phyloP scores from a whole-genome alignment of 106 monocot species.

The Vanilla planifolia region DNA sequence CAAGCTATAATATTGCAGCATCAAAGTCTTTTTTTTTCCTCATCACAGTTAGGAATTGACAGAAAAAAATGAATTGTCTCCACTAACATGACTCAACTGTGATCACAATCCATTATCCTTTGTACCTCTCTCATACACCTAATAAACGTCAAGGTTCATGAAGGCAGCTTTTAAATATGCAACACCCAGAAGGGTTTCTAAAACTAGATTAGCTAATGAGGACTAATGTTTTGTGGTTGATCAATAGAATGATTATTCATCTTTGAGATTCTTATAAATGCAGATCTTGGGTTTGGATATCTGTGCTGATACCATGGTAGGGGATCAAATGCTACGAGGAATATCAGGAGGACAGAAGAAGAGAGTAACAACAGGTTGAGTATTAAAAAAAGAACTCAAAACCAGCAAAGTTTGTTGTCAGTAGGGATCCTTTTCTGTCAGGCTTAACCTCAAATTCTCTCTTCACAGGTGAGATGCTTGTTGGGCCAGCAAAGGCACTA shows the following conservation, averaged over 20 bases:
- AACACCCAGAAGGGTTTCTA: no score
- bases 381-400: no score
- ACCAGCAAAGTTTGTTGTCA: no score
- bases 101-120: background rate
- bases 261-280: no score
- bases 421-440: no score
- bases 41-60: background rate
- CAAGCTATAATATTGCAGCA: background rate
- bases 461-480: conserved; percentile 81
- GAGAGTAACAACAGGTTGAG: conserved; percentile 63
- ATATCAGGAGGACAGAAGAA: conserved; percentile 73
- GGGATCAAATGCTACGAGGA: conserved; percentile 59
- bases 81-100: background rate
- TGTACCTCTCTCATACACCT: no score
- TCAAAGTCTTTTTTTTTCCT: background rate
- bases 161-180: no score
- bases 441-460: no score
- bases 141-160: no score
- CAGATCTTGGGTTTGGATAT: conserved; percentile 62
- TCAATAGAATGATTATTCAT: no score
- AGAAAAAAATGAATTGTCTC: background rate
- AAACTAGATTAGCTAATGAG: no score
- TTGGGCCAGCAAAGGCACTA: conserved; percentile 59
- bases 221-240: no score
- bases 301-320: conserved; percentile 75